A percentile compares a stretch with the other conserved stretches of the same genome.
phyloP scores from a whole-genome alignment of 2,329 filamentous ascomycete genomes.

The Cladophialophora immunda region DNA sequence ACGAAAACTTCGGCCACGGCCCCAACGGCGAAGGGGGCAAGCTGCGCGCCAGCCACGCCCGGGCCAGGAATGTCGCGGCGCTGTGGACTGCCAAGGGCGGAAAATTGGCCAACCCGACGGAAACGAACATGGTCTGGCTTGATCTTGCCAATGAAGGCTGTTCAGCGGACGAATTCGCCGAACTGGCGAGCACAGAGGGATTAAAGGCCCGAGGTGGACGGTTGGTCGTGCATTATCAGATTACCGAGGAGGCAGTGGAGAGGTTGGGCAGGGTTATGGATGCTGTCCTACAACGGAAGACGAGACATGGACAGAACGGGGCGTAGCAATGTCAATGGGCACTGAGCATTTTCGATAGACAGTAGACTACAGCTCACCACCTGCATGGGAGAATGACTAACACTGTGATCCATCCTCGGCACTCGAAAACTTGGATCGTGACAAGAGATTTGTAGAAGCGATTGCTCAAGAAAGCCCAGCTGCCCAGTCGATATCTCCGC shows the following conservation, averaged over 20 bases:
- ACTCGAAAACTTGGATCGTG: neutral
- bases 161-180: slow-evolving; percentile 61
- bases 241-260: slow-evolving; percentile 50
- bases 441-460: neutral
- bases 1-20: slow-evolving; percentile 76
- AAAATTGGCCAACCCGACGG: slow-evolving; percentile 71
- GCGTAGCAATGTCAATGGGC: slow-evolving; percentile 9
- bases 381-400: neutral
- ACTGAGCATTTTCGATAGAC: slow-evolving; percentile 9
- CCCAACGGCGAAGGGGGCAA: slow-evolving; percentile 68
- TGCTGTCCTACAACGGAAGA: slow-evolving; percentile 30
- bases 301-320: neutral
- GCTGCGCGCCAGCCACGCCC: slow-evolving; percentile 67
- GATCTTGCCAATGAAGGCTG: slow-evolving; percentile 71
- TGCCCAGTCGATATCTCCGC: neutral
- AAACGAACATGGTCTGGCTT: slow-evolving; percentile 95
- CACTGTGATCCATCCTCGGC: neutral
- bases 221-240: slow-evolving; percentile 74
- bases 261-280: slow-evolving; percentile 45
- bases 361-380: slow-evolving; percentile 6
- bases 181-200: slow-evolving; percentile 65
- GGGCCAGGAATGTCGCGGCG: slow-evolving; percentile 68
- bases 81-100: slow-evolving; percentile 77
- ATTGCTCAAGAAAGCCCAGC: neutral
- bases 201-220: slow-evolving; percentile 65